These are phyloP conservation scores for Pseudogymnoascus sp. DNA, from an alignment of 2,329 filamentous ascomycete genomes.

Conservation along the genomic window DNA sequence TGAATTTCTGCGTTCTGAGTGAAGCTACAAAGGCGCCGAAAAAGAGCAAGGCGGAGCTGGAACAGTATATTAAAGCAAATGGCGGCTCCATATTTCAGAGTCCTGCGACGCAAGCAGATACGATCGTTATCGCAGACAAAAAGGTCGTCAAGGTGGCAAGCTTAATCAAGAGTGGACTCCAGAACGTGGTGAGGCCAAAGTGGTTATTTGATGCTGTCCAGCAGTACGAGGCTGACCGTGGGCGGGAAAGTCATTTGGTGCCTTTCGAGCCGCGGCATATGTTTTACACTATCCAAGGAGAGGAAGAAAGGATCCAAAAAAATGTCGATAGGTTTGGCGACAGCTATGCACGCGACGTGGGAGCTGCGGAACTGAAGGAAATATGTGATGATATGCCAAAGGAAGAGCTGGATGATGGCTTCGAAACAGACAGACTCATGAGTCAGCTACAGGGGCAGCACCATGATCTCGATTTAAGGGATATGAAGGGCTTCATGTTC, in stretches of 20 bases:
- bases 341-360: constrained; percentile 68
- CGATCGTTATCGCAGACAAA: constrained; percentile 72
- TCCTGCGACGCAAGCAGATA: constrained; percentile 51
- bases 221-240: constrained; percentile 41
- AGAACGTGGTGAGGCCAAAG: constrained; percentile 65
- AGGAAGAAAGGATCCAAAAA: constrained; percentile 44
- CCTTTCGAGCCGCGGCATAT: constrained; percentile 57
- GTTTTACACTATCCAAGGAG: constrained; percentile 55
- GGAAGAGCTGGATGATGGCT: constrained; percentile 31
- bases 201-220: constrained; percentile 71
- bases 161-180: constrained; percentile 61
- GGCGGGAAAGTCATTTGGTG: constrained; percentile 47
- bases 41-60: constrained; percentile 70
- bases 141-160: constrained; percentile 75
- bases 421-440: constrained; percentile 41
- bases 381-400: constrained; percentile 45
- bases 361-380: constrained; percentile 51
- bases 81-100: constrained; percentile 75
- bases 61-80: constrained; percentile 72
- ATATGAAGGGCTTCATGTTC: constrained; percentile 46
- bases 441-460: constrained; percentile 48
- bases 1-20: constrained; percentile 77
- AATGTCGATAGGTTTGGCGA: constrained; percentile 75
- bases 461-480: constrained; percentile 38
- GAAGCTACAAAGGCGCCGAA: constrained; percentile 63